These are phyloP conservation scores for Apiotrichum montevideense DNA, from an alignment of 1,284 basidiomycete species.

Conservation along the genomic window DNA sequence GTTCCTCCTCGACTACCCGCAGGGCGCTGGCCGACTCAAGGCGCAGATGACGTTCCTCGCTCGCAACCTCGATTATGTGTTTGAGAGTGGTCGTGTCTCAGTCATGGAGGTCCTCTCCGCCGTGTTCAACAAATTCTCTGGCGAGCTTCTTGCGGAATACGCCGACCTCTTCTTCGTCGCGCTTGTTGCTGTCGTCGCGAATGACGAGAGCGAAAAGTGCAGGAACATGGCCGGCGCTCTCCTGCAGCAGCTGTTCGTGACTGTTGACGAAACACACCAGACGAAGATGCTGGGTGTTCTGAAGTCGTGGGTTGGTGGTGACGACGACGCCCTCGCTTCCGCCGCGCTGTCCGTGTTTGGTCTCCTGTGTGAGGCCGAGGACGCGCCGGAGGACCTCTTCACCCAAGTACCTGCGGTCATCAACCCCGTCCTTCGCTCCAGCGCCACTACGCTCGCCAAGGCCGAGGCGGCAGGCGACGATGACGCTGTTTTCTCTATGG, in stretches of 20 bases:
- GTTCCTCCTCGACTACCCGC: slow-evolving; percentile 96
- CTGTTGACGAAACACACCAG: slow-evolving; percentile 60
- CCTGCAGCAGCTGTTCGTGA: slow-evolving; percentile 66
- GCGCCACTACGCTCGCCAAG: slow-evolving; percentile 47
- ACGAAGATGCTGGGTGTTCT: slow-evolving; percentile 57
- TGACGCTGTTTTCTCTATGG: slow-evolving; percentile 53
- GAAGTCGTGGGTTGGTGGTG: slow-evolving; percentile 61
- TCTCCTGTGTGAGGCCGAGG: slow-evolving; percentile 59
- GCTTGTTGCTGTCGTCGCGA: slow-evolving; percentile 86
- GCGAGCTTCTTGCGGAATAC: slow-evolving; percentile 68
- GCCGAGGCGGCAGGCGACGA: slow-evolving; percentile 36
- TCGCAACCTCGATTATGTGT: slow-evolving; percentile 85
- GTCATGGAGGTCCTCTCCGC: slow-evolving; percentile 86
- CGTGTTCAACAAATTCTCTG: slow-evolving; percentile 78
- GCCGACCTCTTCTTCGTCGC: slow-evolving; percentile 87
- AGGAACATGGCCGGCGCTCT: slow-evolving; percentile 78
- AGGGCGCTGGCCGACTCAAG: slow-evolving; percentile 82
- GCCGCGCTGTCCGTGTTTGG: slow-evolving; percentile 67
- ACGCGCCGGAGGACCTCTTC: slow-evolving; percentile 52
- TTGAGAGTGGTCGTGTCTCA: slow-evolving; percentile 83
- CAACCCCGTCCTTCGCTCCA: slow-evolving; percentile 55
- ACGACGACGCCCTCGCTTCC: slow-evolving; percentile 30
- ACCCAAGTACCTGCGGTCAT: slow-evolving; percentile 52
- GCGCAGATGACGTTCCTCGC: slow-evolving; percentile 89
- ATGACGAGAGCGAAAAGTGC: slow-evolving; percentile 85